Evolutionary conservation across 2,329 filamentous ascomycete species (phyloP), one percentile per base, ranked within the genome.

Genomic region (Didymella segeticola): DNA sequence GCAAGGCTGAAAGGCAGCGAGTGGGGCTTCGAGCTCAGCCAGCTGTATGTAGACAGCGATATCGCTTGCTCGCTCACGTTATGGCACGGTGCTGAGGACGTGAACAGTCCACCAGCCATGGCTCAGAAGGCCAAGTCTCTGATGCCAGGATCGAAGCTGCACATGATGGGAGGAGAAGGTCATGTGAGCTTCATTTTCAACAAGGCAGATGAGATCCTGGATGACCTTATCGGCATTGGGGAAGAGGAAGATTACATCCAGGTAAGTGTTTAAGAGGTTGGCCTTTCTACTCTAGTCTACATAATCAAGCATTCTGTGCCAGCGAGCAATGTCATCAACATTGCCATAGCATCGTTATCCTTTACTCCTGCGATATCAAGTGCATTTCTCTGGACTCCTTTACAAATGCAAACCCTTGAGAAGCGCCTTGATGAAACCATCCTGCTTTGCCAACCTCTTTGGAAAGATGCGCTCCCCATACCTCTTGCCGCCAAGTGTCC

Each of bases 31-130:
- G 65, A 69, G 34, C 56, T 75, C 19, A 52, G 61, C 15, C 62
- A 71, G 2, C 48, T 75, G 25, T 41, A 54, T 23, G 55, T 64
- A 19, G 64, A 60, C 11, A 57, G 61, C 9, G 36, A 47, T 3
- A 58, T 55, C 1, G 47, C 68, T 11, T 49, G 51, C 11, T 50
- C 60, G 2, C 55, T 72, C 30, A 66, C 65, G 4, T 29, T 75
- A 10, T 75, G 72, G 72, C 72, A 75, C 60, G 72, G 70, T 0
- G 55, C 43, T 3, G 57, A 66, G n/a, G 72, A 75, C 48, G 49
- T 60, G 15, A 64, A 69, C 27, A 66, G 60, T 22, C 66, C 71
- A 8, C 56, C 60, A 19, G 39, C 45, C 11, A 68, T 67, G 67
- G 63, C 58, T 3, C 43, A 52, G 23, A 67, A 64, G 43, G 69